Evolutionary conservation across 139 green algal species (phyloP).

Genomic region (Limnomonas spitsbergensis): DNA sequence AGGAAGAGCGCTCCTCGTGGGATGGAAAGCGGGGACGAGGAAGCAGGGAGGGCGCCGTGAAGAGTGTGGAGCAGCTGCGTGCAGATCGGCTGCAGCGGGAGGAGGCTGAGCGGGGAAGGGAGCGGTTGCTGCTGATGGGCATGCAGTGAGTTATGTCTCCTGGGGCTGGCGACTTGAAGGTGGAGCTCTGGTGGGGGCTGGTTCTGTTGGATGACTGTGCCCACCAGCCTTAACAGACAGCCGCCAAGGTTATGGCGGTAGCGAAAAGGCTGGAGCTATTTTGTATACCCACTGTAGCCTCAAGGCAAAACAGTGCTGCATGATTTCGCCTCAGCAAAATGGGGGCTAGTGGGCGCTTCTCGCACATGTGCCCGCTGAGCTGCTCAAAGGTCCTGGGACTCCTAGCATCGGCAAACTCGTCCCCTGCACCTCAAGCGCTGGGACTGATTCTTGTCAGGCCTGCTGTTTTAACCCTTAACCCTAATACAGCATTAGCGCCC

Average conservation of each 20-base stretch:
- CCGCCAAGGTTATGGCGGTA: not conserved
- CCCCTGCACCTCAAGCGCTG: too few relatives aligned
- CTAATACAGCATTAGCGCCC: too few relatives aligned
- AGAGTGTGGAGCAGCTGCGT: constrained; percentile 45
- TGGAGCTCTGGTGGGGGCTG: not conserved
- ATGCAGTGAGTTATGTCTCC: constrained; percentile 15
- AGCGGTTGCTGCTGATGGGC: constrained; percentile 13
- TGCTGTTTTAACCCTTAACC: too few relatives aligned
- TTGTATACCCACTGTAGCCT: not conserved
- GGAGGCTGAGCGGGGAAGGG: constrained; percentile 23
- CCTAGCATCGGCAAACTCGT: too few relatives aligned
- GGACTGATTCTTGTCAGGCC: too few relatives aligned
- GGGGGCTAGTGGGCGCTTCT: too few relatives aligned
- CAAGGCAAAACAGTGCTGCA: too few relatives aligned
- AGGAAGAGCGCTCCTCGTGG: too few relatives aligned
- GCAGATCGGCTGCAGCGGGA: constrained; percentile 57
- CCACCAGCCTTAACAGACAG: not conserved
- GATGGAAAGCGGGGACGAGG: not conserved
- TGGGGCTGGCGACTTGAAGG: not conserved
- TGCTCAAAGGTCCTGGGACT: too few relatives aligned
- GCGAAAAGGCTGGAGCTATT: not conserved
- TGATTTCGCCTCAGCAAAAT: too few relatives aligned
- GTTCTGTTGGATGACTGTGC: not conserved
- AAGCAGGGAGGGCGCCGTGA: not conserved
- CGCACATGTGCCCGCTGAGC: too few relatives aligned